These are phyloP conservation scores for Aspergillus sp. DNA, from an alignment of 2,329 filamentous ascomycete species.

Conservation along the genomic window DNA sequence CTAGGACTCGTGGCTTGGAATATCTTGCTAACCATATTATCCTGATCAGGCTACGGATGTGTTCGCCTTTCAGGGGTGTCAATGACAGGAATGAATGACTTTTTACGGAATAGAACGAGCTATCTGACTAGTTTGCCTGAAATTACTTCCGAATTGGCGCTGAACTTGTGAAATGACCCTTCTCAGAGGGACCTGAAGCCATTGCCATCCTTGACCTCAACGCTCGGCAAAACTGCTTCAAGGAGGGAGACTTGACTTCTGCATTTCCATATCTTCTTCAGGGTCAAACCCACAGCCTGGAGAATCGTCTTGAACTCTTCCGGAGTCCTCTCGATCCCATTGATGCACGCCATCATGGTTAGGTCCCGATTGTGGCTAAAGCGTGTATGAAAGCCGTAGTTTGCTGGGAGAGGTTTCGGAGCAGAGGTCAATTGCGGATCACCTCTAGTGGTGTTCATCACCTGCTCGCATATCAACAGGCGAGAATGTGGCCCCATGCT, in stretches of 20 bases:
- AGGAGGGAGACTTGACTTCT: neutral
- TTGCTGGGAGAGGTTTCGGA: constrained; percentile 4
- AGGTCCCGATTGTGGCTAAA: neutral
- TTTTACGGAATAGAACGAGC: too few species aligned
- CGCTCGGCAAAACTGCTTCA: neutral
- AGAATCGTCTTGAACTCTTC: neutral
- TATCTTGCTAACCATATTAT: too few species aligned
- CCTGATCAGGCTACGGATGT: too few species aligned
- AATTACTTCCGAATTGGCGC: too few species aligned
- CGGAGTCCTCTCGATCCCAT: constrained; percentile 1
- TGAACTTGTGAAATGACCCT: too few species aligned
- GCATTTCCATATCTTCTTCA: neutral
- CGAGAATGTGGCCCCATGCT: constrained; percentile 2
- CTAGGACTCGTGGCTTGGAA: too few species aligned
- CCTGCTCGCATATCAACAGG: constrained; percentile 11
- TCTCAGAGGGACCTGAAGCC: too few species aligned
- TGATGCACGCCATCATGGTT: constrained; percentile 1
- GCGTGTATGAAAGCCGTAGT: neutral
- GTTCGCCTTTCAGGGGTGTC: too few species aligned
- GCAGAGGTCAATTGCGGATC: neutral
- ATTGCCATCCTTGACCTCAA: neutral
- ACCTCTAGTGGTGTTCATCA: constrained; percentile 11
- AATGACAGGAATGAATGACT: too few species aligned
- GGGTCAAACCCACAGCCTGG: neutral
- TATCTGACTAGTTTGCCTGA: too few species aligned